Percentiles rank a stretch among this genome's conserved stretches.
Evolutionary conservation across 1,284 basidiomycete genomes (phyloP).

Genomic region (Ceratobasidium sp.): DNA sequence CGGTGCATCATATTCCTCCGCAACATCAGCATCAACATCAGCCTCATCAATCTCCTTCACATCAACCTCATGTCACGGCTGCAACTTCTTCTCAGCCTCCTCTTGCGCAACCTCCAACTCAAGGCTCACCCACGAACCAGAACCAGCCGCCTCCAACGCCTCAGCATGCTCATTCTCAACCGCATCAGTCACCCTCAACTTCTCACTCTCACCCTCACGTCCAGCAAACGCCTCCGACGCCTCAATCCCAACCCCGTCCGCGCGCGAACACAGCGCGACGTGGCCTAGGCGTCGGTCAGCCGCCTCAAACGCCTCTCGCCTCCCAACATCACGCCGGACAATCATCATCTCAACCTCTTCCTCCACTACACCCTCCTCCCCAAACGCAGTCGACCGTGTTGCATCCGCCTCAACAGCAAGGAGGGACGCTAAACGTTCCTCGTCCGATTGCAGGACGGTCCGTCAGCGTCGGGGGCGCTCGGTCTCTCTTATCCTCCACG

Average conservation of each 20-base stretch:
- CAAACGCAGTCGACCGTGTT: too few relatives aligned
- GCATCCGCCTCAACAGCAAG: not conserved
- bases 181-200: constrained; percentile 13
- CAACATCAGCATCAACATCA: too few relatives aligned
- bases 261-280: constrained; percentile 20
- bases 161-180: not conserved
- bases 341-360: too few relatives aligned
- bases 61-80: constrained; percentile 1
- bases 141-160: constrained; percentile 22
- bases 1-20: too few relatives aligned
- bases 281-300: constrained; percentile 24
- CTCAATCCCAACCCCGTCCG: constrained; percentile 35
- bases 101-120: not conserved
- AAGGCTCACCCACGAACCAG: not conserved
- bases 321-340: too few relatives aligned
- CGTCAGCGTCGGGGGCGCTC: constrained; percentile 3
- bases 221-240: constrained; percentile 3
- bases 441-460: constrained; percentile 24
- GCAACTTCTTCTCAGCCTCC: not conserved
- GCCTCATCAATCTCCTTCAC: not conserved
- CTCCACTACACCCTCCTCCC: too few relatives aligned
- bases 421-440: constrained; percentile 28
- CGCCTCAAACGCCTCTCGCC: too few relatives aligned
- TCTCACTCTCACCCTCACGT: not conserved
- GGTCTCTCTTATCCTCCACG: not conserved